Conservation (phyloP, 2,329 filamentous ascomycete genomes). For the Sclerotinia trifoliorum region DNA sequence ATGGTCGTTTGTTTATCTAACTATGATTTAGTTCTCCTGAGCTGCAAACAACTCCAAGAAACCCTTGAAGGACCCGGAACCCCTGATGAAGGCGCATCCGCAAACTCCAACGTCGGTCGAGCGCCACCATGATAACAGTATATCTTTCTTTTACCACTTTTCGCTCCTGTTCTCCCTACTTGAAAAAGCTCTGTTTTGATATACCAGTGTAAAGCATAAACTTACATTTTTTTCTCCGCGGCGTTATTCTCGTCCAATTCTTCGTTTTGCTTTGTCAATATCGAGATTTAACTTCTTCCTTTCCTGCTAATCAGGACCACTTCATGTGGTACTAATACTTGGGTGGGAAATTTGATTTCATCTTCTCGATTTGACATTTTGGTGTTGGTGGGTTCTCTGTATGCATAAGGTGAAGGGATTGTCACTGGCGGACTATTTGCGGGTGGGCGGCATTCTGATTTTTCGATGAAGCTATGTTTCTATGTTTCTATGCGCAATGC, state of each 20-base stretch:
- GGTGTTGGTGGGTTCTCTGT: constrained; percentile 23
- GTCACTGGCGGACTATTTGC: constrained; percentile 17
- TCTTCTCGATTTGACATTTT: constrained; percentile 8
- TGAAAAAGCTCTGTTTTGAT: constrained; percentile 11
- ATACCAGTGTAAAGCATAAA: constrained; percentile 18
- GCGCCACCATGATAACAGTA: constrained; percentile 32
- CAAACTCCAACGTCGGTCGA: constrained; percentile 27
- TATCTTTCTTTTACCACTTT: constrained; percentile 2
- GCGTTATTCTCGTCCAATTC: neutral
- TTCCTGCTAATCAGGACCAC: neutral
- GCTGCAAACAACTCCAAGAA: constrained; percentile 55
- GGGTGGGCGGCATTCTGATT: constrained; percentile 17
- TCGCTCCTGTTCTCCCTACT: constrained; percentile 5
- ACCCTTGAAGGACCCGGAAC: constrained; percentile 35
- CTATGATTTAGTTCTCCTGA: constrained; percentile 47
- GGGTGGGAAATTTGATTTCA: constrained; percentile 14
- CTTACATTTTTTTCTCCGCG: constrained; percentile 5
- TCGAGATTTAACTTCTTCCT: constrained; percentile 6
- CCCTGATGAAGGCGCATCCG: constrained; percentile 10
- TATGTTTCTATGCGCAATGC: constrained; percentile 20
- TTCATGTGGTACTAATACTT: constrained; percentile 1
- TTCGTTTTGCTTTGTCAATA: neutral
- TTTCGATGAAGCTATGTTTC: constrained; percentile 23
- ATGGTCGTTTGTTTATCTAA: neutral
- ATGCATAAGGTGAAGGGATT: constrained; percentile 18